Percentiles rank a stretch among this genome's conserved stretches.
Conservation (phyloP, 2,329 filamentous ascomycete species). For the Colletotrichum caudatum region DNA sequence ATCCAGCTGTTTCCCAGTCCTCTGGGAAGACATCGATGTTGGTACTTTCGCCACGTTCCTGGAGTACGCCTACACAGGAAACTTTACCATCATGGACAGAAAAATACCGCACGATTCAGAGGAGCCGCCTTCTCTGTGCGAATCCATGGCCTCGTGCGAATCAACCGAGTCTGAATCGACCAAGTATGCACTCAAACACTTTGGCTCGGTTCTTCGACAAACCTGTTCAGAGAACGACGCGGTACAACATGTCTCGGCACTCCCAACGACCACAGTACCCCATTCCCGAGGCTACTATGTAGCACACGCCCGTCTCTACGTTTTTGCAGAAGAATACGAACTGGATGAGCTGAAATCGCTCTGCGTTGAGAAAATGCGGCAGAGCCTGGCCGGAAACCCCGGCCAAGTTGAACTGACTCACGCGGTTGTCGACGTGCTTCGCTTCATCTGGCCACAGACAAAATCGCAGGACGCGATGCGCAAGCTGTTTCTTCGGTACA, state of each 20-base stretch:
- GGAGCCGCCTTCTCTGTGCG: background rate
- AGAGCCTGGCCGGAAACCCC: background rate
- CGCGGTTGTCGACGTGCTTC: background rate
- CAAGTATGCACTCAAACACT: background rate
- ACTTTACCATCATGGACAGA: background rate
- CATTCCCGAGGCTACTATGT: background rate
- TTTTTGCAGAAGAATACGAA: background rate
- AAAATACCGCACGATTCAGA: fast-evolving
- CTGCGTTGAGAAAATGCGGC: background rate
- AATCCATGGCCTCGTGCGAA: background rate
- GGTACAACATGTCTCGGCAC: too few relatives aligned
- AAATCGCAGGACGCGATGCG: background rate
- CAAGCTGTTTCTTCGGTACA: background rate
- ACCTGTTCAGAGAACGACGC: background rate
- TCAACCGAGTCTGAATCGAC: fast-evolving
- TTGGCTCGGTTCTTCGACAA: background rate
- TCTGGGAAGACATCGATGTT: too few relatives aligned
- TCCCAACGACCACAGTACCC: too few relatives aligned
- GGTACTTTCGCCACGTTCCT: background rate
- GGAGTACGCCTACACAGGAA: background rate
- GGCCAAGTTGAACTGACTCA: background rate
- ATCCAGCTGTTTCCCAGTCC: too few relatives aligned
- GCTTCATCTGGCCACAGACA: background rate
- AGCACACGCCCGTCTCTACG: background rate
- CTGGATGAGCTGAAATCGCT: background rate